Conservation (phyloP, 2,329 filamentous ascomycete genomes). For the Penicillium crustosum region DNA sequence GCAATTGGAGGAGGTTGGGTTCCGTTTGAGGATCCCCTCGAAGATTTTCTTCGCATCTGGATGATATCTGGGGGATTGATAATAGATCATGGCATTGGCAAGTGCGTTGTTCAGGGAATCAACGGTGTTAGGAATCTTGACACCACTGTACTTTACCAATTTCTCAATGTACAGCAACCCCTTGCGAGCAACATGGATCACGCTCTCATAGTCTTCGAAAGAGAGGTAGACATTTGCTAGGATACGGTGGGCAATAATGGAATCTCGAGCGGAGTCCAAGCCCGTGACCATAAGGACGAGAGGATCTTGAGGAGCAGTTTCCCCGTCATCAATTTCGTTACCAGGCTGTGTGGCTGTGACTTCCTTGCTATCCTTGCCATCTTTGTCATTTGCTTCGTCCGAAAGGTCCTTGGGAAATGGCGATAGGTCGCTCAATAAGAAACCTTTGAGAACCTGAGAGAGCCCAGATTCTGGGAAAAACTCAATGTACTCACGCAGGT, state of each 20-base stretch:
- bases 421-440: slow-evolving; percentile 77
- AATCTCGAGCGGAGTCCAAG: slow-evolving; percentile 62
- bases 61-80: slow-evolving; percentile 87
- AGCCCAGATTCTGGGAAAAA: slow-evolving; percentile 85
- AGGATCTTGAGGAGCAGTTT: slow-evolving; percentile 68
- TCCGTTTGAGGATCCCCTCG: slow-evolving; percentile 73
- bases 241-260: slow-evolving; percentile 78
- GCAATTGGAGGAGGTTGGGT: slow-evolving; percentile 73
- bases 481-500: slow-evolving; percentile 76
- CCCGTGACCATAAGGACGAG: slow-evolving; percentile 78
- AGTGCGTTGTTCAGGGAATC: slow-evolving; percentile 76
- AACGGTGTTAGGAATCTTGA: slow-evolving; percentile 66
- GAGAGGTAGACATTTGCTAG: slow-evolving; percentile 80
- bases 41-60: slow-evolving; percentile 85
- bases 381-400: slow-evolving; percentile 45
- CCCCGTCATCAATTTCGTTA: slow-evolving; percentile 7
- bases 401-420: slow-evolving; percentile 65
- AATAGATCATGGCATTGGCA: slow-evolving; percentile 83
- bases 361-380: slow-evolving; percentile 9
- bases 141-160: slow-evolving; percentile 66
- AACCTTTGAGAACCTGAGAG: slow-evolving; percentile 77
- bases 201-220: slow-evolving; percentile 80
- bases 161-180: slow-evolving; percentile 62
- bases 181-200: slow-evolving; percentile 75
- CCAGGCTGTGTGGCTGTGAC: slow-evolving; percentile 36